Percentiles rank a stretch among this genome's conserved stretches.
Evolutionary conservation across 805 yeast genomes (phyloP).

Genomic region (Komagataella kurtzmanii): DNA sequence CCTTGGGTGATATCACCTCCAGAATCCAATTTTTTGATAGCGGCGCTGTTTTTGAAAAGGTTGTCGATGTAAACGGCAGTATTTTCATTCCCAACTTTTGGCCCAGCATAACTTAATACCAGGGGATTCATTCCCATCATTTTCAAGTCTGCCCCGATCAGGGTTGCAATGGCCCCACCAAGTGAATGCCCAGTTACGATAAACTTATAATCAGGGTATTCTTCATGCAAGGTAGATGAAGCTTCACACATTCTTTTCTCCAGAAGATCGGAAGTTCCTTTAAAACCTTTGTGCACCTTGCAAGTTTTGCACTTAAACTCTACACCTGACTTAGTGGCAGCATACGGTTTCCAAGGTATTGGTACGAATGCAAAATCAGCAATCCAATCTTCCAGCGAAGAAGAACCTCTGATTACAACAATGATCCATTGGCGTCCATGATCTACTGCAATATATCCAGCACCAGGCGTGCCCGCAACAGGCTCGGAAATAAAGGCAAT

Average conservation of each 20-base stretch:
- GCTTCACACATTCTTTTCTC: slow-evolving; percentile 21
- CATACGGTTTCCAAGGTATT: slow-evolving; percentile 29
- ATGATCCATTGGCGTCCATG: slow-evolving; percentile 22
- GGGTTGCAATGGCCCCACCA: slow-evolving; percentile 57
- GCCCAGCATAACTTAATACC: slow-evolving; percentile 49
- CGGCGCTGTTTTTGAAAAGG: slow-evolving; percentile 25
- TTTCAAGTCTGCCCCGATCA: slow-evolving; percentile 50
- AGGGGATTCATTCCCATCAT: slow-evolving; percentile 38
- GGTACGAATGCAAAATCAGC: slow-evolving; percentile 40
- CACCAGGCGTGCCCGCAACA: background rate
- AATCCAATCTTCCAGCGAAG: slow-evolving; percentile 46
- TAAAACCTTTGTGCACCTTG: slow-evolving; percentile 54
- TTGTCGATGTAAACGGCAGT: slow-evolving; percentile 39
- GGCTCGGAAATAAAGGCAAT: background rate
- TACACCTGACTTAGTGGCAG: slow-evolving; percentile 9
- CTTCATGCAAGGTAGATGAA: slow-evolving; percentile 18
- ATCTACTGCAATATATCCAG: background rate
- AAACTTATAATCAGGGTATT: slow-evolving; percentile 33
- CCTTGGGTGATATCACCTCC: slow-evolving; percentile 19
- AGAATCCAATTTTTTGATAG: slow-evolving; percentile 12
- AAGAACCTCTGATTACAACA: slow-evolving; percentile 51
- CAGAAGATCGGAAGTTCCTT: slow-evolving; percentile 28
- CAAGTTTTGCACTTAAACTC: slow-evolving; percentile 32
- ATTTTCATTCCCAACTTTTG: slow-evolving; percentile 44
- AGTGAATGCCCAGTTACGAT: slow-evolving; percentile 62